Conservation (phyloP, 2,329 filamentous ascomycete genomes). For the Penicillium palitans region DNA sequence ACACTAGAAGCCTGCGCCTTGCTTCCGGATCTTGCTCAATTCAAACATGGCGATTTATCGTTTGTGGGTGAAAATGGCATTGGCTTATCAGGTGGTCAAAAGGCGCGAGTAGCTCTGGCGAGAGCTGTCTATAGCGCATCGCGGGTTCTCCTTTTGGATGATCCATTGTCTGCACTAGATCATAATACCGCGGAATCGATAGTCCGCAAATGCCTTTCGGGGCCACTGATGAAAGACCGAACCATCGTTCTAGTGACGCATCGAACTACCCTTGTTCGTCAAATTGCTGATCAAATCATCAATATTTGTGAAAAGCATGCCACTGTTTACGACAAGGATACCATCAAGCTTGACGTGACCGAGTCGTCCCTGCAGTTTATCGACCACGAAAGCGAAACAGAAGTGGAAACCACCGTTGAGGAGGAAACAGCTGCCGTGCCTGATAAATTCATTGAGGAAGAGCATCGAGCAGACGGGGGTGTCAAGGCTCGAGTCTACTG, state of each 20-base stretch:
- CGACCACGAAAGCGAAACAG: constrained; percentile 19
- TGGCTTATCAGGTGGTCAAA: constrained; percentile 62
- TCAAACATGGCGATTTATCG: constrained; percentile 64
- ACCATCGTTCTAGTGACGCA: constrained; percentile 64
- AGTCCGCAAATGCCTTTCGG: constrained; percentile 58
- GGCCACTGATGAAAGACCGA: constrained; percentile 55
- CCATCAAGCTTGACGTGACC: constrained; percentile 47
- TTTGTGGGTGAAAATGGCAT: constrained; percentile 63
- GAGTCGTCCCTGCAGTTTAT: constrained; percentile 19
- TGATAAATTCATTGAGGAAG: constrained; percentile 77
- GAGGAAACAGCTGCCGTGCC: constrained; percentile 57
- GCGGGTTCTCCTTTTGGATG: constrained; percentile 58
- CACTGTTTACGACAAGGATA: constrained; percentile 49
- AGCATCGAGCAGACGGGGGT: constrained; percentile 70
- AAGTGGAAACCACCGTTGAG: constrained; percentile 39
- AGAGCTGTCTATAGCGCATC: constrained; percentile 60
- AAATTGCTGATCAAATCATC: constrained; percentile 72
- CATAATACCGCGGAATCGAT: constrained; percentile 65
- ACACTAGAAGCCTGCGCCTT: constrained; percentile 67
- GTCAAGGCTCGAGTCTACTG: constrained; percentile 77
- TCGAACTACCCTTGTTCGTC: constrained; percentile 67
- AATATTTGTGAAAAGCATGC: constrained; percentile 65
- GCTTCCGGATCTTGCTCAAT: constrained; percentile 60
- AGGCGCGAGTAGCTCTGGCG: constrained; percentile 61
- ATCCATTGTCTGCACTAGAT: constrained; percentile 61